Conservation (phyloP, 768 basidiomycete genomes). For the Dendrothele bispora region DNA sequence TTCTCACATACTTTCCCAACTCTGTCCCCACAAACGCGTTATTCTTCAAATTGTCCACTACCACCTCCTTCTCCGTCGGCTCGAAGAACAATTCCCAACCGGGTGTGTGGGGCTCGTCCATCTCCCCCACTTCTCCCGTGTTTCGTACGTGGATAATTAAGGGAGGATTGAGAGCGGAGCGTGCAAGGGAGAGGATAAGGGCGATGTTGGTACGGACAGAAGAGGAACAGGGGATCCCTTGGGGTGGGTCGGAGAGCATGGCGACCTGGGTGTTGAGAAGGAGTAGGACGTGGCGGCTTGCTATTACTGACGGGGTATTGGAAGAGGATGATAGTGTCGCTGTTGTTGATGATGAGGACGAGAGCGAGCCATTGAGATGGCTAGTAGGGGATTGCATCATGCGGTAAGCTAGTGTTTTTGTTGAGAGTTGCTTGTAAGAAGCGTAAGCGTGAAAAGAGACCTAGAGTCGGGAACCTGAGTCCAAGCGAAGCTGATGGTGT, state of each 20-base stretch:
- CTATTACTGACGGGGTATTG: slow-evolving; percentile 2
- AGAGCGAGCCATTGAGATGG: no score
- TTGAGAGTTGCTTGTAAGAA: no score
- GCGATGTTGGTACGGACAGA: slow-evolving; percentile 37
- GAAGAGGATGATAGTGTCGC: background rate
- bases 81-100: slow-evolving; percentile 66
- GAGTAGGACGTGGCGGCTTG: slow-evolving; percentile 37
- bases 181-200: slow-evolving; percentile 38
- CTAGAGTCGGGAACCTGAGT: no score
- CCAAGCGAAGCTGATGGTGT: no score
- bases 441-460: no score
- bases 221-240: slow-evolving; percentile 37
- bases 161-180: slow-evolving; percentile 46
- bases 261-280: slow-evolving; percentile 42
- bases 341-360: background rate
- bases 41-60: slow-evolving; percentile 69
- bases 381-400: no score
- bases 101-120: slow-evolving; percentile 53
- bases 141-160: slow-evolving; percentile 71
- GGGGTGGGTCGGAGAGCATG: slow-evolving; percentile 32
- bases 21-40: slow-evolving; percentile 66
- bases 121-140: slow-evolving; percentile 57
- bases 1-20: slow-evolving; percentile 48
- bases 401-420: no score
- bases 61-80: slow-evolving; percentile 48